Conservation (phyloP, 257 asterid species). For the Striga asiatica region DNA sequence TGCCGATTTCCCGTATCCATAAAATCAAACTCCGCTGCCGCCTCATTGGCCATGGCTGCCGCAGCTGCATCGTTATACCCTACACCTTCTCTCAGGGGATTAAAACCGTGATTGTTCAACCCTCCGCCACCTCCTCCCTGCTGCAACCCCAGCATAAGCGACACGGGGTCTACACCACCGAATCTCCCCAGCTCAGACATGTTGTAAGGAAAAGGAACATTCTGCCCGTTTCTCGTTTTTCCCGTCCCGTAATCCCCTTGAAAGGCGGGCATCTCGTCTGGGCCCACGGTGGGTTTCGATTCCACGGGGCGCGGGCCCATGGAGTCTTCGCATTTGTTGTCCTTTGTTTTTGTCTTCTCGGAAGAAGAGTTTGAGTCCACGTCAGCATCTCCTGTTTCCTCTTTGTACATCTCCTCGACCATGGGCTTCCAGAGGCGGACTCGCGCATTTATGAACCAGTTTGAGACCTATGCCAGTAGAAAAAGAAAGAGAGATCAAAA, state of each 20-base stretch:
- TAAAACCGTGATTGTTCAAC: constrained; percentile 27
- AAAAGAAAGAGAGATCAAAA: constrained; percentile 14
- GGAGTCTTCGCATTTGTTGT: constrained; percentile 33
- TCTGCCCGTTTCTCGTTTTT: constrained; percentile 9
- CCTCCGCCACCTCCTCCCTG: constrained; percentile 49
- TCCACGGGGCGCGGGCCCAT: constrained; percentile 23
- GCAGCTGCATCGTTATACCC: constrained; percentile 25
- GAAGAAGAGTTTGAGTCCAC: constrained; percentile 58
- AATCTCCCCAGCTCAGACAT: constrained; percentile 52
- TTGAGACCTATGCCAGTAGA: constrained; percentile 53
- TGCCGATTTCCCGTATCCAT: constrained; percentile 39
- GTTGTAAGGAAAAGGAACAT: constrained; percentile 22
- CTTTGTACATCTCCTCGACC: constrained; percentile 97
- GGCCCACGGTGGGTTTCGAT: constrained; percentile 33
- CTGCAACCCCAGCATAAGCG: constrained; percentile 68
- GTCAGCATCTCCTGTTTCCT: constrained; percentile 56
- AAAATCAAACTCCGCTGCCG: constrained; percentile 38
- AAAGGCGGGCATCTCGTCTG: constrained; percentile 24
- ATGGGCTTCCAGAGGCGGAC: constrained; percentile 97
- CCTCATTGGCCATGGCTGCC: constrained; percentile 35
- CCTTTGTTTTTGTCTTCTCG: constrained; percentile 29
- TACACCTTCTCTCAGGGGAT: constrained; percentile 37
- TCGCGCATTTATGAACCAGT: constrained; percentile 94
- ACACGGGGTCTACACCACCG: constrained; percentile 42
- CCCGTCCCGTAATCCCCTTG: constrained; percentile 22